A percentile compares a stretch with the other conserved stretches of the same genome.
phyloP scores from a whole-genome alignment of 306 rosid genomes.

The Albizia julibrissin region DNA sequence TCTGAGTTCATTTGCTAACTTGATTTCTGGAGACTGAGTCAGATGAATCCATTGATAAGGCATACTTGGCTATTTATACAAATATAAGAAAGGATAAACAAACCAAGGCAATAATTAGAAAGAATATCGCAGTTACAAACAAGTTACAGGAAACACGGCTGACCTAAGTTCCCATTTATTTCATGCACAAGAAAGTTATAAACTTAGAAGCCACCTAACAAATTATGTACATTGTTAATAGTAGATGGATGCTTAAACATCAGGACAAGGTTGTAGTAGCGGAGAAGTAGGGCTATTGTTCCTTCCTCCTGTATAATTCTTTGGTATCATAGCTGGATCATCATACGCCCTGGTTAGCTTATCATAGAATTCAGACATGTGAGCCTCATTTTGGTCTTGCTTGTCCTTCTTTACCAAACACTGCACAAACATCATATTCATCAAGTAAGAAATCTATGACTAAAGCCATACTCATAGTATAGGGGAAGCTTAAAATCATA shows the following conservation, averaged over 20 bases:
- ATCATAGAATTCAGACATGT: constrained; percentile 55
- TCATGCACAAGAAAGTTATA: neutral
- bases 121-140: neutral
- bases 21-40: neutral
- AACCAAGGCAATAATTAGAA: neutral
- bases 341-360: constrained; percentile 55
- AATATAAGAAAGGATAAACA: neutral
- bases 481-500: neutral
- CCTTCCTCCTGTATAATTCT: constrained; percentile 40
- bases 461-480: too few species aligned
- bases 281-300: constrained; percentile 49
- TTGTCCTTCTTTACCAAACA: constrained; percentile 76
- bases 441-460: constrained; percentile 23
- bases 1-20: neutral
- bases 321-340: constrained; percentile 66
- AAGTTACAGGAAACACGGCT: neutral
- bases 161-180: neutral
- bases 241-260: constrained; percentile 23
- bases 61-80: neutral
- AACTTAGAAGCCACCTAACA: constrained; percentile 13
- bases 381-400: constrained; percentile 54
- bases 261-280: constrained; percentile 48
- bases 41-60: neutral
- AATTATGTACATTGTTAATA: neutral
- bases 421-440: constrained; percentile 46